phyloP scores from a whole-genome alignment of 2,329 filamentous ascomycete species.

The Lecanicillium sp. region DNA sequence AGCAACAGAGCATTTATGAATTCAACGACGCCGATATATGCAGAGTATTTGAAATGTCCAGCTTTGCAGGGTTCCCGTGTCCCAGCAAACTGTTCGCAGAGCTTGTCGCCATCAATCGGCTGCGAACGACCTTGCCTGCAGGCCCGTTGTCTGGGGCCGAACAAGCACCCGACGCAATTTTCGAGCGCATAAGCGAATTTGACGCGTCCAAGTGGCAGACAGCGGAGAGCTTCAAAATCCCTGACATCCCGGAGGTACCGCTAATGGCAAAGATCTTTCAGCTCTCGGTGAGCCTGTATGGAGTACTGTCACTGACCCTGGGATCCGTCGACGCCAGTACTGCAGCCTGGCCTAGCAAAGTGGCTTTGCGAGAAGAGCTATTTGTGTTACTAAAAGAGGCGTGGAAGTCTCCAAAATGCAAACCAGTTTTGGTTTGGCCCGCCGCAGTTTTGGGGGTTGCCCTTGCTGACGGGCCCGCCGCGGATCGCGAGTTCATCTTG shows the following conservation, averaged over 20 bases:
- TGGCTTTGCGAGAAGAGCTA: neutral
- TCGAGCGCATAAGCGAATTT: constrained; percentile 1
- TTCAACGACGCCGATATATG: constrained; percentile 5
- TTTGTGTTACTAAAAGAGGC: constrained; percentile 1
- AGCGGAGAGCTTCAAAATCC: neutral
- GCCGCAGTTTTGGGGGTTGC: constrained; percentile 1
- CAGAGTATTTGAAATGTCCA: neutral
- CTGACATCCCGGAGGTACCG: constrained; percentile 2
- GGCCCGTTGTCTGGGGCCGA: neutral
- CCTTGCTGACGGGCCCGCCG: constrained; percentile 2
- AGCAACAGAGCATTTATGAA: neutral
- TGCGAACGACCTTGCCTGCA: neutral
- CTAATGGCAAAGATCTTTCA: constrained; percentile 7
- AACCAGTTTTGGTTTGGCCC: constrained; percentile 3
- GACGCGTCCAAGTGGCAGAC: neutral
- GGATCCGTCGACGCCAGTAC: neutral
- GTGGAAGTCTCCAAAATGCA: neutral
- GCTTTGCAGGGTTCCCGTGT: constrained; percentile 1
- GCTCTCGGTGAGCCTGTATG: constrained; percentile 9
- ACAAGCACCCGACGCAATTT: neutral
- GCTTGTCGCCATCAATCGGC: constrained; percentile 9
- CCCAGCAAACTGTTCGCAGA: constrained; percentile 5
- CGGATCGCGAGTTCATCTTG: neutral
- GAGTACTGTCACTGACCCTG: neutral
- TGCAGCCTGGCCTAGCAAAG: neutral